Evolutionary conservation across 371 early-diverging fungal genomes (phyloP).

Genomic region (Mucor indicus): DNA sequence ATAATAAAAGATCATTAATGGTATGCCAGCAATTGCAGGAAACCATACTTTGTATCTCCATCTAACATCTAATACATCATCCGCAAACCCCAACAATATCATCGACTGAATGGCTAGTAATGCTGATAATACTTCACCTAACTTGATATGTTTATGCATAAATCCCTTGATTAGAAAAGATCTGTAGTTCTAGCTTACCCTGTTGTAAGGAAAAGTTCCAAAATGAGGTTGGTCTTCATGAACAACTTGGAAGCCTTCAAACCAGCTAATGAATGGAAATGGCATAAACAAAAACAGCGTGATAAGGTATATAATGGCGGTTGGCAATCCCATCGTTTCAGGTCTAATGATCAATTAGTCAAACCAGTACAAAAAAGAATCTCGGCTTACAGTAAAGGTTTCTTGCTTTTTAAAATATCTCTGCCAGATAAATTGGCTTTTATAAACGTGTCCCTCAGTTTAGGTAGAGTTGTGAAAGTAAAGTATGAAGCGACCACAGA

Average conservation of each 20-base stretch:
- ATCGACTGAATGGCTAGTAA: constrained; percentile 89
- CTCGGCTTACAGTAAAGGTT: constrained; percentile 62
- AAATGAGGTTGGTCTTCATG: constrained; percentile 36
- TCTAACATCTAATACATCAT: constrained; percentile 94
- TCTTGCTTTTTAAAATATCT: constrained; percentile 76
- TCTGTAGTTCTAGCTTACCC: constrained; percentile 34
- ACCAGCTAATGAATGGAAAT: constrained; percentile 85
- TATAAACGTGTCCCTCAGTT: constrained; percentile 59
- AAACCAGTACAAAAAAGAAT: background rate
- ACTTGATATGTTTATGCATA: constrained; percentile 31
- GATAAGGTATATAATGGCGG: constrained; percentile 74
- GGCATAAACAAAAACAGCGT: constrained; percentile 91
- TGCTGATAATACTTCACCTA: constrained; percentile 86
- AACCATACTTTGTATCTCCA: constrained; percentile 97
- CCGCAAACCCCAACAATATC: constrained; percentile 96
- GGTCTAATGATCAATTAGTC: constrained; percentile 14
- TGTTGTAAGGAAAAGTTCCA: constrained; percentile 70
- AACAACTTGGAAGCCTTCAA: constrained; percentile 42
- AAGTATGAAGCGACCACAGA: constrained; percentile 65
- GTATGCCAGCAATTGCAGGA: constrained; percentile 91
- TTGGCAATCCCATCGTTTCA: constrained; percentile 42
- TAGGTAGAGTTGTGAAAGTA: constrained; percentile 60
- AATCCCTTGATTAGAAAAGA: background rate
- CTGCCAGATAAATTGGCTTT: constrained; percentile 73
- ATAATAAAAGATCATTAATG: constrained; percentile 91